Conservation (phyloP, 75 land plant genomes). For the Sequoiadendron giganteum region DNA sequence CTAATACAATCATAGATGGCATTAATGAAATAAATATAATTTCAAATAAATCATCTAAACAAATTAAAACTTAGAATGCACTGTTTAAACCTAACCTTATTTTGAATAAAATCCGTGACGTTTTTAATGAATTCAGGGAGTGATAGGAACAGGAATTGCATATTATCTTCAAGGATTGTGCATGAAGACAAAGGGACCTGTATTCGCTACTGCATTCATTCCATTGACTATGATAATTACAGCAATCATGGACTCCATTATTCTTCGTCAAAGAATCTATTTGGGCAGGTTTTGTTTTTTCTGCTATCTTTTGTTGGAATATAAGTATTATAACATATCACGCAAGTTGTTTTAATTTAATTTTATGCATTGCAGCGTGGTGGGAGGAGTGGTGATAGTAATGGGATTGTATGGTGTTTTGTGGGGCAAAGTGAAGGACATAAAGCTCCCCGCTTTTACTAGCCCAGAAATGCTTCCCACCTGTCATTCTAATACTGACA, state of each 20-base stretch:
- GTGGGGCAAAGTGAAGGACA: too few relatives aligned
- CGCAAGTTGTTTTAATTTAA: too few relatives aligned
- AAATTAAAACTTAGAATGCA: too few relatives aligned
- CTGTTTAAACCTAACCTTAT: background rate
- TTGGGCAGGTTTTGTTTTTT: background rate
- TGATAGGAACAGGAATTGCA: conserved; percentile 16
- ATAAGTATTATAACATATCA: too few relatives aligned
- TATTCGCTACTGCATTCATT: conserved; percentile 29
- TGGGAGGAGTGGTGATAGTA: conserved; percentile 5
- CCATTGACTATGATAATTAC: too few relatives aligned
- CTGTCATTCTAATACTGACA: background rate
- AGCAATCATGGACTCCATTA: background rate
- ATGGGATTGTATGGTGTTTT: too few relatives aligned
- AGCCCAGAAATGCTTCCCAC: too few relatives aligned
- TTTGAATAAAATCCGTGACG: background rate
- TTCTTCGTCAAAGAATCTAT: background rate
- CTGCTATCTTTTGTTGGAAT: too few relatives aligned
- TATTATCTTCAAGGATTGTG: conserved; percentile 64
- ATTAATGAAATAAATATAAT: too few relatives aligned
- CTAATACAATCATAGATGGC: too few relatives aligned
- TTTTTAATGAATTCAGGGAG: conserved; percentile 31
- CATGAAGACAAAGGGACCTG: conserved; percentile 59
- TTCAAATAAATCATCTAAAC: too few relatives aligned
- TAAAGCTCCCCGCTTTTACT: too few relatives aligned
- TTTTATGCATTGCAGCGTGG: background rate